Conservation (phyloP, 2,329 filamentous ascomycete genomes). For the Septoria linicola region DNA sequence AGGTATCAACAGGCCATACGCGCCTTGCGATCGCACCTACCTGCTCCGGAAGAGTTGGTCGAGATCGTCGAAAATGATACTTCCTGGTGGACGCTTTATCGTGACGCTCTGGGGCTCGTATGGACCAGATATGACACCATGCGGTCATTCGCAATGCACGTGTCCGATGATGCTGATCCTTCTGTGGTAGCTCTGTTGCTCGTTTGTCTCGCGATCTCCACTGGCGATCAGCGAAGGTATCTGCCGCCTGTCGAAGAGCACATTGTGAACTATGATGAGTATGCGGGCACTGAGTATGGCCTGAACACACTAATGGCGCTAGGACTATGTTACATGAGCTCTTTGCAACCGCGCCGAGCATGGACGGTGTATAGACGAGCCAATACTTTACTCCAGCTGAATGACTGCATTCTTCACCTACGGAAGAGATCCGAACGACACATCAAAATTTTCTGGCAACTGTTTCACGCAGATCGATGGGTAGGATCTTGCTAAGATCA, state of each 20-base stretch:
- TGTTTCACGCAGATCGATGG: conserved; percentile 25
- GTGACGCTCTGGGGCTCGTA: conserved; percentile 17
- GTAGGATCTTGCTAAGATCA: neutral
- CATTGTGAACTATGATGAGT: conserved; percentile 16
- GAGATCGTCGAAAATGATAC: conserved; percentile 14
- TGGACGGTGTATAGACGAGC: conserved; percentile 20
- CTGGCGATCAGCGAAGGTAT: conserved; percentile 18
- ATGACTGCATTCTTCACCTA: conserved; percentile 14
- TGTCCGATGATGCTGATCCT: conserved; percentile 5
- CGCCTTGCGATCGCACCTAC: conserved; percentile 5
- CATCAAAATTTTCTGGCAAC: conserved; percentile 20
- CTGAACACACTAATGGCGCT: conserved; percentile 21
- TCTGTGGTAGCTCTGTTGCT: conserved; percentile 16
- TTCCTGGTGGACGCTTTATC: conserved; percentile 23
- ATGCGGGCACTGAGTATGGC: conserved; percentile 18
- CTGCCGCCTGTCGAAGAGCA: conserved; percentile 20
- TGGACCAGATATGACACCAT: conserved; percentile 11
- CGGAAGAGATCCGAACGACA: conserved; percentile 10
- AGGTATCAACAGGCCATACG: neutral
- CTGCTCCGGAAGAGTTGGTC: conserved; percentile 10
- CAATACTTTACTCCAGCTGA: conserved; percentile 19
- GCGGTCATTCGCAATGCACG: conserved; percentile 9
- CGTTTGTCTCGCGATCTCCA: conserved; percentile 14
- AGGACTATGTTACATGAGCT: conserved; percentile 20
- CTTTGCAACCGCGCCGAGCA: conserved; percentile 19